Percentiles rank a stretch among this genome's conserved stretches.
These are phyloP conservation scores for Tylopilus orsonianus DNA, from an alignment of 1,284 basidiomycete genomes.

Conservation along the genomic window DNA sequence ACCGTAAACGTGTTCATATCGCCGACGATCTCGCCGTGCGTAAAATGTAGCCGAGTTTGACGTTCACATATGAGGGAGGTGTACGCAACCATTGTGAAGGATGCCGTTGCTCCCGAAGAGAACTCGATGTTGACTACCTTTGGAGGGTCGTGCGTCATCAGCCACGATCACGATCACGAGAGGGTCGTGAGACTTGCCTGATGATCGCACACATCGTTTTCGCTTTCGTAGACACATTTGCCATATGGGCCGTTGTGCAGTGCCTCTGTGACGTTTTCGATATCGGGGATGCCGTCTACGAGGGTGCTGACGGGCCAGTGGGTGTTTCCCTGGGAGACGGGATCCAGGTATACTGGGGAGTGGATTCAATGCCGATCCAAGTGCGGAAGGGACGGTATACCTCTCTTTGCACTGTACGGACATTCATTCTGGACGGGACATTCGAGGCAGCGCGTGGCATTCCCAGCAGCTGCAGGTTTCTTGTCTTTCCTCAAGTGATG, in stretches of 20 bases:
- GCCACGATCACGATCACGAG: neutral
- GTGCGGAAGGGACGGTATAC: slow-evolving; percentile 41
- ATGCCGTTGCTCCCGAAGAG: slow-evolving; percentile 71
- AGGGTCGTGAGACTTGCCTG: slow-evolving; percentile 39
- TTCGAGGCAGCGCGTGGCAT: slow-evolving; percentile 68
- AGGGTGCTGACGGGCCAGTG: slow-evolving; percentile 67
- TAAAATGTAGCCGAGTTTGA: slow-evolving; percentile 77
- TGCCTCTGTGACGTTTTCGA: slow-evolving; percentile 72
- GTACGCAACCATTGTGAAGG: slow-evolving; percentile 82
- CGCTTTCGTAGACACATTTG: slow-evolving; percentile 77
- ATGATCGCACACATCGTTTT: slow-evolving; percentile 81
- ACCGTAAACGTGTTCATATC: slow-evolving; percentile 76
- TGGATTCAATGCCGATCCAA: neutral
- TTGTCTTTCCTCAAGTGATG: slow-evolving; percentile 73
- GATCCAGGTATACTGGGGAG: slow-evolving; percentile 67
- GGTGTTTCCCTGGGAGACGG: slow-evolving; percentile 52
- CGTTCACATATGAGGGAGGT: slow-evolving; percentile 71
- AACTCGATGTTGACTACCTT: slow-evolving; percentile 82
- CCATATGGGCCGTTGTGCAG: slow-evolving; percentile 73
- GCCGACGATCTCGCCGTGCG: slow-evolving; percentile 80
- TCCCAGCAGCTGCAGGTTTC: slow-evolving; percentile 69
- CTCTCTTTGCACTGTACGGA: slow-evolving; percentile 82
- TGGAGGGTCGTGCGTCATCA: neutral
- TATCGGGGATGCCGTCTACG: slow-evolving; percentile 75
- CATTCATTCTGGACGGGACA: slow-evolving; percentile 73